phyloP scores from a whole-genome alignment of 768 basidiomycete genomes.

The Suillus lakei region DNA sequence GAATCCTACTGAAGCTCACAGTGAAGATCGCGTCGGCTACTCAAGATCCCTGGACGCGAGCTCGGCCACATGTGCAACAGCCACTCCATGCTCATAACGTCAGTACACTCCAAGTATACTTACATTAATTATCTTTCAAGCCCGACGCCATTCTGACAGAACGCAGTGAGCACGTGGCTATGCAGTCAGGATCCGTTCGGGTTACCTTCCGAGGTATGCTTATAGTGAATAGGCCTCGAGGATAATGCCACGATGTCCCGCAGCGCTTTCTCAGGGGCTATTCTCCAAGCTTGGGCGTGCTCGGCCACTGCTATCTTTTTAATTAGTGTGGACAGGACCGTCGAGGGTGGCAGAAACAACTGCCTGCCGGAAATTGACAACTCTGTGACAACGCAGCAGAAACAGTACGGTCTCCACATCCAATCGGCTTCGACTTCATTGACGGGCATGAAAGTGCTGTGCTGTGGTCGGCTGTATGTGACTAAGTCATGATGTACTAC shows the following conservation, averaged over 20 bases:
- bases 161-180: not conserved
- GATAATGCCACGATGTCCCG: not conserved
- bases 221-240: not conserved
- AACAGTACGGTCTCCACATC: not conserved
- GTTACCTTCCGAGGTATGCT: not conserved
- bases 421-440: not conserved
- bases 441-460: not conserved
- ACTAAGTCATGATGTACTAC: not conserved
- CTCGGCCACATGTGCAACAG: not conserved
- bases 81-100: not conserved
- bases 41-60: too few species aligned
- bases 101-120: not conserved
- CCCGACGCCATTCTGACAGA: not conserved
- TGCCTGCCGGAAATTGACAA: not conserved
- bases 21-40: not conserved
- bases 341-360: not conserved
- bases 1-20: not conserved
- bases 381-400: not conserved
- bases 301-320: not conserved
- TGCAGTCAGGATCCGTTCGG: not conserved
- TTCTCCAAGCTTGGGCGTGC: not conserved
- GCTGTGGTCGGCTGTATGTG: not conserved
- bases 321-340: not conserved
- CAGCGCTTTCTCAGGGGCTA: not conserved
- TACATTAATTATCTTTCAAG: not conserved